Percentiles rank a stretch among this genome's conserved stretches.
phyloP scores from a whole-genome alignment of 768 basidiomycete genomes.

The Hericium rajendrae region DNA sequence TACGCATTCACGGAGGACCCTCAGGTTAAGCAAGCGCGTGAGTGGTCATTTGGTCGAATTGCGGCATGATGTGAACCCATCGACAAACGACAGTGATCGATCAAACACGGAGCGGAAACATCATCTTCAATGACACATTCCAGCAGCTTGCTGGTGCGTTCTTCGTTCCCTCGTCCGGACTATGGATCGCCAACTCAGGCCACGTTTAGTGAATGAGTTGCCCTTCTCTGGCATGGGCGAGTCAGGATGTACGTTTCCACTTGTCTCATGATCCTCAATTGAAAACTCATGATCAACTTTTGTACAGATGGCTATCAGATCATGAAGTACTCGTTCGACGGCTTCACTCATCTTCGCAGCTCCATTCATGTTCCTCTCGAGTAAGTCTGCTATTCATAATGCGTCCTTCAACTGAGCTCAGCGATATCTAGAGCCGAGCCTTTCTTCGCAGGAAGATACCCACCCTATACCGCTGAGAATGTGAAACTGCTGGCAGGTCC shows the following conservation, averaged over 20 bases:
- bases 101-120: slow-evolving; percentile 21
- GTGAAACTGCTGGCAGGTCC: neutral
- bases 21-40: slow-evolving; percentile 8
- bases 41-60: too few species aligned
- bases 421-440: neutral
- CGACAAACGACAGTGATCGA: too few species aligned
- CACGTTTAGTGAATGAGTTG: slow-evolving; percentile 12
- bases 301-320: slow-evolving; percentile 18
- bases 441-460: neutral
- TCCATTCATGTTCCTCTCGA: slow-evolving; percentile 48
- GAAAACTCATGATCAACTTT: too few species aligned
- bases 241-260: slow-evolving; percentile 25
- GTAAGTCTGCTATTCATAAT: slow-evolving; percentile 24
- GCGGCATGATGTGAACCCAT: too few species aligned
- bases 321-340: slow-evolving; percentile 22
- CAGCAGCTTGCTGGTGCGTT: slow-evolving; percentile 15
- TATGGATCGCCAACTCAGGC: too few species aligned
- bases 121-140: slow-evolving; percentile 25
- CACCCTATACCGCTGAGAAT: neutral
- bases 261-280: too few species aligned
- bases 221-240: slow-evolving; percentile 21
- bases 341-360: slow-evolving; percentile 40
- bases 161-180: too few species aligned
- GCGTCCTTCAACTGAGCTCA: neutral
- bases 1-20: slow-evolving; percentile 12